Evolutionary conservation across 2,329 filamentous ascomycete species (phyloP).

Genomic region (Hypoxylon sp.): DNA sequence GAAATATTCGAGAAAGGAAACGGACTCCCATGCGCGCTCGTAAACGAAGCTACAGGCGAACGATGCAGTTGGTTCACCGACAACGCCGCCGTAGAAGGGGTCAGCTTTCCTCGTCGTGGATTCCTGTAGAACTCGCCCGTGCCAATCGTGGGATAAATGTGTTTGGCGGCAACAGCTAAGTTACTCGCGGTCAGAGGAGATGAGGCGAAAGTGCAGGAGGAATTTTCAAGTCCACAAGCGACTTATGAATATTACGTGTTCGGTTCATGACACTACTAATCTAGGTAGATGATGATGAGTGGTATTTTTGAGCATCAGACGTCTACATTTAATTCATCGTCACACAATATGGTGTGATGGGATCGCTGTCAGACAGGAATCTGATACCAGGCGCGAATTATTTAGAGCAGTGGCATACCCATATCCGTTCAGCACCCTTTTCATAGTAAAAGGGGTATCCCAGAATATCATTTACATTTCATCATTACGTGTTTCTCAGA

Average conservation of each 20-base stretch:
- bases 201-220: constrained; percentile 12
- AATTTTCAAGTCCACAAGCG: constrained; percentile 18
- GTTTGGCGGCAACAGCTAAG: not conserved
- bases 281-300: constrained; percentile 32
- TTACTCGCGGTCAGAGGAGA: not conserved
- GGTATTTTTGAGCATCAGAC: constrained; percentile 32
- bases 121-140: constrained; percentile 61
- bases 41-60: constrained; percentile 88
- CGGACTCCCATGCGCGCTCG: constrained; percentile 85
- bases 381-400: constrained; percentile 33
- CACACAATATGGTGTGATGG: constrained; percentile 28
- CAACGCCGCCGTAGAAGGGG: constrained; percentile 85
- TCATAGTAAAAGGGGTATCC: constrained; percentile 16
- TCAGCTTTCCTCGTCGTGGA: constrained; percentile 83
- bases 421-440: constrained; percentile 19
- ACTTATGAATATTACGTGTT: constrained; percentile 29
- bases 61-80: constrained; percentile 98
- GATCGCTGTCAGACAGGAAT: constrained; percentile 27
- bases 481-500: not conserved
- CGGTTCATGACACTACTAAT: constrained; percentile 31
- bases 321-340: constrained; percentile 26
- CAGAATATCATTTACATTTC: constrained; percentile 21
- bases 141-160: not conserved
- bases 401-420: constrained; percentile 38
- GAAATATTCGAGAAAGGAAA: constrained; percentile 90